Base-by-base conservation (phyloP, 1,284 basidiomycete genomes). In the Cryptococcus wingfieldii region DNA sequence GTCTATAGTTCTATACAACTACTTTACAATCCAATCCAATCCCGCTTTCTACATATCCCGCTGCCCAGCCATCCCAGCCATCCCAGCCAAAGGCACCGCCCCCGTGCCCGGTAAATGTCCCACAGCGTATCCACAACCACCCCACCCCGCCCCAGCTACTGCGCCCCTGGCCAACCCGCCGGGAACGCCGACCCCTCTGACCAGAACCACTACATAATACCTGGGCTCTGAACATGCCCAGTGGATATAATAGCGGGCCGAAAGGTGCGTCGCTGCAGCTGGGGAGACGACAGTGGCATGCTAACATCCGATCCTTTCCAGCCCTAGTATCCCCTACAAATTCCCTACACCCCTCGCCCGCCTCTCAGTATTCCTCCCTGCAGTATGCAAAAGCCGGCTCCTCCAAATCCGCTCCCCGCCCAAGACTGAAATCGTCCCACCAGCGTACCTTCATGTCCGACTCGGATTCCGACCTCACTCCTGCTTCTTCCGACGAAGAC, bases 191-290 rank as follows among this genome's bases (percentile, higher is more conserved):
- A 10, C 31, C 31, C 31, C 31, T 34, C 31, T 34, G 31, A 59
- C 37, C 57, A 59, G 44, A 59, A 59, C 38, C 58, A 59, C 37
- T 59, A 59, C 38, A 59, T 37, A 39, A 45, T 31, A 39, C 37
- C 51, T 47, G 34, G 37, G 38, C 31, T 9, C 39, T 51, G 25
- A 10, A 14, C 42, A 47, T 47, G 52, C 56, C 38, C 47, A 53
- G 23, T 37, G 46, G 37, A 46, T 47, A 44, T 13, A 49, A 38
- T 18, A 31, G 38, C 19, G 51, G 56, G 47, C 38, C 42, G 13
- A 58, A 50, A 37, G 31, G 56, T 58, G 43, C 47, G 56, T 56
- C n/a, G 19, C 42, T 12, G 42, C 9, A 6, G 39, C 25, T 28
- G 46, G 4, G 25, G 46, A 18, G 28, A 27, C 18, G 14, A 18